Conservation (phyloP, 768 basidiomycete species). For the Xerocomus brunneocitrinus region DNA sequence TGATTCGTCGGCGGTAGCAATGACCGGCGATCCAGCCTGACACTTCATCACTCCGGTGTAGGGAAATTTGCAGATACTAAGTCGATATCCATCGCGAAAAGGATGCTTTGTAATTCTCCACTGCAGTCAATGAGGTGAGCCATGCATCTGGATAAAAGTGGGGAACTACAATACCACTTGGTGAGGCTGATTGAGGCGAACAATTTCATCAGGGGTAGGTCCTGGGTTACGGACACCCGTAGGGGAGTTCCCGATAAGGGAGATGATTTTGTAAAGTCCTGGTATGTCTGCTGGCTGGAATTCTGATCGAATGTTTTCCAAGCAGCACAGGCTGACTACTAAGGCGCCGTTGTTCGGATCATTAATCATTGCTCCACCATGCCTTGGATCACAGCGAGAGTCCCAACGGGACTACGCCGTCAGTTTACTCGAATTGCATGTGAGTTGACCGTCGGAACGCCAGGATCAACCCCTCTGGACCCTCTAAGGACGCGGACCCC, state of each 20-base stretch:
- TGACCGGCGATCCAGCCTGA: background rate
- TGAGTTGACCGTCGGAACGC: too few relatives aligned
- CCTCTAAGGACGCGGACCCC: too few relatives aligned
- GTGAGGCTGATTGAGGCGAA: background rate
- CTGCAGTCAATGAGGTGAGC: background rate
- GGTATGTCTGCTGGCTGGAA: too few relatives aligned
- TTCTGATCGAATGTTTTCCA: too few relatives aligned
- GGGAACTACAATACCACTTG: background rate
- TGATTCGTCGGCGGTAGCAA: background rate
- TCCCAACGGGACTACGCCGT: too few relatives aligned
- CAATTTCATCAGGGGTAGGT: background rate
- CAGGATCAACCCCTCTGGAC: too few relatives aligned
- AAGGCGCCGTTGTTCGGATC: too few relatives aligned
- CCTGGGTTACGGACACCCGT: background rate
- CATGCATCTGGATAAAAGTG: background rate
- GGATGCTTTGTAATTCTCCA: background rate
- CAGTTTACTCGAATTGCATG: too few relatives aligned
- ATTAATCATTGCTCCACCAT: too few relatives aligned
- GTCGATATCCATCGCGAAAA: background rate
- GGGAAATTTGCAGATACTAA: background rate
- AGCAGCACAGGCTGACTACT: too few relatives aligned
- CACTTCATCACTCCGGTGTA: background rate
- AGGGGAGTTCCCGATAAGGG: background rate
- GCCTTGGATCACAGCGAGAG: too few relatives aligned
- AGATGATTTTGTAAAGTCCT: background rate